Evolutionary conservation across 805 yeast species (phyloP), one percentile per base, ranked within the genome.

Genomic region (Blastobotrys robertii): DNA sequence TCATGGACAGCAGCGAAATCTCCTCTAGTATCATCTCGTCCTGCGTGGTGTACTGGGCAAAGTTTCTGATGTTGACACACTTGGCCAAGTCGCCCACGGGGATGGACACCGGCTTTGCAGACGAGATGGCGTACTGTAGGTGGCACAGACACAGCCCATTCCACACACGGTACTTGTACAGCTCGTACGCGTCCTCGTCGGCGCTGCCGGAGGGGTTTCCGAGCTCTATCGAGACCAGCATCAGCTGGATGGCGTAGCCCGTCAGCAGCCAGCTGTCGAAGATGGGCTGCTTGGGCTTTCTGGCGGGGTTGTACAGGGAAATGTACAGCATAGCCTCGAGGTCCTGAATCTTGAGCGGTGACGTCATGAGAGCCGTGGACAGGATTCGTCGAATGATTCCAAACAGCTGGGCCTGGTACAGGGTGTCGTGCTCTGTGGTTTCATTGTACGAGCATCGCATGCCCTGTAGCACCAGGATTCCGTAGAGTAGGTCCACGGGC

Each of bases 311-410:
- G 53, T 73, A 77, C 54, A 73, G 57, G 14, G 76, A 67, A 41
- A 77, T 65, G 51, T 77, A 77, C 22, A 76, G 51, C 7, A 77
- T 67, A 0, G 79, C 81, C 52, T 77, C 83, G 30, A 76, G 68
- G 50, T 77, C 82, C 55, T 74, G 78, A 49, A 74, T 79, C 3
- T 72, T 72, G 28, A 76, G 55, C n/a, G 74, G 73, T 35, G 68
- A 72, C 3, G 76, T 69, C 52, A 71, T 67, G 19, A 71, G 52
- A 0, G 77, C 72, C 41, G 68, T 66, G 1, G 77, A 72, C 8
- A 74, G 50, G n/a, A 76, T 57, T 30, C 69, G 63, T 36, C 72
- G 70, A 0, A 77, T 74, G n/a, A 74, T 54, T 43, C 67, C 62
- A 47, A 73, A 72, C 30, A 77, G 50, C 13, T 59, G 55, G 38